Percentiles rank a stretch among this genome's conserved stretches.
Conservation (phyloP, 257 asterid species). For the Galeopsis tetrahit region DNA sequence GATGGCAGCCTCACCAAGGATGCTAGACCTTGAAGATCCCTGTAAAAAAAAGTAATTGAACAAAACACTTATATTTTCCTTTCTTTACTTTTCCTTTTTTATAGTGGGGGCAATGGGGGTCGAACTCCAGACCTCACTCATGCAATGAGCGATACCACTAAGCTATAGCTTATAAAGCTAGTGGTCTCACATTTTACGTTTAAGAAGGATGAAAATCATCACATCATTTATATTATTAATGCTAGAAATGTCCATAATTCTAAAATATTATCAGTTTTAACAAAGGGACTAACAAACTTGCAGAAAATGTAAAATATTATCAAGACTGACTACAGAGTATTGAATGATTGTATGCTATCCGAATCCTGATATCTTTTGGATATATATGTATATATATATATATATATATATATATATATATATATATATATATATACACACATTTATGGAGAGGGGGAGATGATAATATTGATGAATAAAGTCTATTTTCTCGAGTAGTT, state of each 20-base stretch:
- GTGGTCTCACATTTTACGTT: neutral
- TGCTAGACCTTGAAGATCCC: constrained; percentile 96
- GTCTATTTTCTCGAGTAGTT: neutral
- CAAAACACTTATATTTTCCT: neutral
- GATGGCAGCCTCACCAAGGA: constrained; percentile 87
- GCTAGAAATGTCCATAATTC: constrained; percentile 1
- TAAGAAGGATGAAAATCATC: neutral
- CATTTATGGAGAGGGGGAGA: no score
- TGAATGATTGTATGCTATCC: constrained; percentile 5
- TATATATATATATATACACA: neutral
- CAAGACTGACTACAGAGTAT: neutral
- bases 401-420: neutral
- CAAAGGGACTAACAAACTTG: neutral
- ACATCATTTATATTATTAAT: constrained; percentile 3
- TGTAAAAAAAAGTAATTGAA: constrained; percentile 41
- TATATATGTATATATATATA: neutral
- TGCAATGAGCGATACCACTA: neutral
- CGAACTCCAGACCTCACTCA: neutral
- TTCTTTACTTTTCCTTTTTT: neutral
- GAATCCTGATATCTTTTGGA: constrained; percentile 10
- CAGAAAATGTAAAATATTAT: constrained; percentile 16
- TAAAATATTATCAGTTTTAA: neutral
- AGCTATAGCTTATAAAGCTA: neutral
- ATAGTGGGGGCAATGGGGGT: neutral
- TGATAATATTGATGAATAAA: neutral